Base-by-base conservation (phyloP, 305 asterid species). In the Coffea humblotiana region DNA sequence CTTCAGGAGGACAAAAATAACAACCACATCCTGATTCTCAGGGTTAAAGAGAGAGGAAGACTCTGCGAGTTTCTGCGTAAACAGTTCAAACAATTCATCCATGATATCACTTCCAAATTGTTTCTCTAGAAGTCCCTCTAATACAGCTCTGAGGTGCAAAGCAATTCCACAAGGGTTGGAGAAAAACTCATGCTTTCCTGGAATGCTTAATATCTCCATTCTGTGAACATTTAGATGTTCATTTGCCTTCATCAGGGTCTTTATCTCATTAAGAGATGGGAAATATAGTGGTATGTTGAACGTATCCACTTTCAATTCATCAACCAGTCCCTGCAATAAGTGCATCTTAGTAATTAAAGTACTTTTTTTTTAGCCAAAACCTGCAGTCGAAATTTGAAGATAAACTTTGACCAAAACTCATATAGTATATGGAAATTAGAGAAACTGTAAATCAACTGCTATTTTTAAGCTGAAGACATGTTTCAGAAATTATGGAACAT, bases 251-350 rank as follows among this genome's bases (percentile, higher is more conserved):
- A 40, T 40, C 43, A 40, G 43, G 43, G 43, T 5, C 84, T 82
- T 82, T 72, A 88, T 60, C 84, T 90, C 89, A 77, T 84, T 71
- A 51, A 89, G 88, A 75, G 29, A 56, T 64, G 91, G 54, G 77
- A 78, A 83, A 35, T 86, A 87, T 78, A 84, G 9, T 9, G 90
- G 91, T 35, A 90, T 81, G 87, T 87, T 90, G 89, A 90, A 88
- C 11, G 85, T 54, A 75, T 90, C 89, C 14, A 90, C 88, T 85
- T 82, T 86, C 37, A 80, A 85, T 79, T 86, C 81, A 52, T 79
- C 78, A 6, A 84, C 5, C 11, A 25, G 48, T 69, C 90, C 92
- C 90, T 90, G 89, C 88, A 80, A 80, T 65, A 45, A 51, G 72
- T 51, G 29, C 13, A 27, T 2, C 40, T 25, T 40, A 9, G 19